Conservation (phyloP, 768 basidiomycete species). For the Infundibulicybe gibba region DNA sequence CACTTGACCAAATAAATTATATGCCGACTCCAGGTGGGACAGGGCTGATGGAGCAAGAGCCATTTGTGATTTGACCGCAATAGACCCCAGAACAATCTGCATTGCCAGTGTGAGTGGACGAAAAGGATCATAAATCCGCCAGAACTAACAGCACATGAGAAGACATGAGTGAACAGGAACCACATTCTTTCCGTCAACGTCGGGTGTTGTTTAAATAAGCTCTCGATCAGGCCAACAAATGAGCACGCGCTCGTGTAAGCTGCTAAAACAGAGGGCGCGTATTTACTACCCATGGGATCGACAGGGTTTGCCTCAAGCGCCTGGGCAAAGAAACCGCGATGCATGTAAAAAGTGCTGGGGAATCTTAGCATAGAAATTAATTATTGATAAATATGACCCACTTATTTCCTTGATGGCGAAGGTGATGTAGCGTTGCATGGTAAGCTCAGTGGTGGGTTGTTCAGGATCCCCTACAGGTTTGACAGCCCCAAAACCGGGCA, state of each 20-base stretch:
- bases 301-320: constrained; percentile 58
- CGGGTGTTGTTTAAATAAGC: constrained; percentile 63
- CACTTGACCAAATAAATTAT: constrained; percentile 52
- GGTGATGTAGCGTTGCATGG: constrained; percentile 63
- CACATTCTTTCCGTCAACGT: constrained; percentile 67
- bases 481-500: constrained; percentile 58
- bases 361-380: constrained; percentile 2
- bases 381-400: constrained; percentile 22
- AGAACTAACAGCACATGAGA: constrained; percentile 59
- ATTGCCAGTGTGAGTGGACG: constrained; percentile 1
- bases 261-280: constrained; percentile 62
- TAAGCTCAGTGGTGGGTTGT: constrained; percentile 50
- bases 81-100: constrained; percentile 68
- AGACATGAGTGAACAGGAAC: constrained; percentile 72
- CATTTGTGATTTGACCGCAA: constrained; percentile 62
- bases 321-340: constrained; percentile 71
- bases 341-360: constrained; percentile 67
- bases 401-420: constrained; percentile 71
- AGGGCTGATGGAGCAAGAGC: constrained; percentile 62
- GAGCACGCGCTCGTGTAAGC: constrained; percentile 69
- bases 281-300: constrained; percentile 70
- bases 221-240: constrained; percentile 63
- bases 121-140: not conserved
- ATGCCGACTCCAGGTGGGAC: constrained; percentile 64
- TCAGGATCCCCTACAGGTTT: constrained; percentile 36